Conservation (phyloP, 768 basidiomycete genomes). For the Piloderma croceum region DNA sequence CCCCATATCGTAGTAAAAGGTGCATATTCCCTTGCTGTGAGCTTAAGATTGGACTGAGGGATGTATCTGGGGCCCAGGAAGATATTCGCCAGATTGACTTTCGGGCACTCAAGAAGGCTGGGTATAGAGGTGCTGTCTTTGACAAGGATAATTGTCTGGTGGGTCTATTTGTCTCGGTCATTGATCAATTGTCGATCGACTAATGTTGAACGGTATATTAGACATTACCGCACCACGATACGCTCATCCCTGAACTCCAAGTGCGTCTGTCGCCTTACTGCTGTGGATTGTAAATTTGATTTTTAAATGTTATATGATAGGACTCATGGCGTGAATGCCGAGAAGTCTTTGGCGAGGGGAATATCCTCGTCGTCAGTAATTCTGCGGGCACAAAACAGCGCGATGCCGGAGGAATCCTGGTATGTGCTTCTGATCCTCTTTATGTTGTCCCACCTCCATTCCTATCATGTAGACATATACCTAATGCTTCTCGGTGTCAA, state of each 20-base stretch:
- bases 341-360: conserved; percentile 65
- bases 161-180: conserved; percentile 19
- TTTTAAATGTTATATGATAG: conserved; percentile 28
- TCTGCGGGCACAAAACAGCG: conserved; percentile 79
- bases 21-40: conserved; percentile 24
- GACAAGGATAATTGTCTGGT: conserved; percentile 99
- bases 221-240: conserved; percentile 79
- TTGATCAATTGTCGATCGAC: no score
- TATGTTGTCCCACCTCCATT: conserved; percentile 1
- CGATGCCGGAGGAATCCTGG: conserved; percentile 79
- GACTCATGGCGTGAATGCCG: conserved; percentile 72
- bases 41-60: no score
- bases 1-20: conserved; percentile 67
- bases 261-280: conserved; percentile 33
- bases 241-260: conserved; percentile 68
- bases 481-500: no score
- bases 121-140: conserved; percentile 87
- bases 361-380: conserved; percentile 90
- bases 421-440: conserved; percentile 26
- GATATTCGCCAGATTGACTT: conserved; percentile 87
- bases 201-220: conserved; percentile 23
- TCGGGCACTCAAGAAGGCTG: conserved; percentile 58
- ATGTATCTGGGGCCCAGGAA: conserved; percentile 45
- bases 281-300: not conserved
- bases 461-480: no score